Conservation (phyloP, 2,329 filamentous ascomycete genomes). For the Emmonsiellopsis sp. region DNA sequence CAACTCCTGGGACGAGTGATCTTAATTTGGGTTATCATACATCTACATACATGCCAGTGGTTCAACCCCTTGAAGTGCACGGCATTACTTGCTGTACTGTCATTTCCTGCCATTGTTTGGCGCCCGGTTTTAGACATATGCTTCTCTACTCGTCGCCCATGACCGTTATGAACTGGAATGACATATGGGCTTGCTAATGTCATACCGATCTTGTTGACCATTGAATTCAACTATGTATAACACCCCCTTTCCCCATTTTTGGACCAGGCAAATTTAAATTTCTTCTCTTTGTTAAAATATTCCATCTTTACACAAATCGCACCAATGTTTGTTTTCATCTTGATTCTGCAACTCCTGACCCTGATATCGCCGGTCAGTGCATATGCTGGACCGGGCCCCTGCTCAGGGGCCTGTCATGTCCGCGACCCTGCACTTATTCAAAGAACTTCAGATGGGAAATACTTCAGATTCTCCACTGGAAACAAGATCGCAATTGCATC, state of each 20-base stretch:
- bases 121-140: not conserved
- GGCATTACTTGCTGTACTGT: too few species aligned
- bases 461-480: slow-evolving; percentile 40
- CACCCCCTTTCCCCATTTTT: too few species aligned
- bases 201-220: too few species aligned
- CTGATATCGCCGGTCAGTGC: not conserved
- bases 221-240: too few species aligned
- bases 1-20: too few species aligned
- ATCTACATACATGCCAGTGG: too few species aligned
- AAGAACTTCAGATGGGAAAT: slow-evolving; percentile 24
- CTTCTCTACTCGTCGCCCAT: not conserved
- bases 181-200: too few species aligned
- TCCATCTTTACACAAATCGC: not conserved
- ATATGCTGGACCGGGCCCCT: not conserved
- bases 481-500: slow-evolving; percentile 35
- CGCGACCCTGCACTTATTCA: not conserved
- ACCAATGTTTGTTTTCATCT: not conserved
- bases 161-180: not conserved
- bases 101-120: too few species aligned
- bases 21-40: too few species aligned
- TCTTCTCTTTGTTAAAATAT: too few species aligned
- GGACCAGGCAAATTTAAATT: not conserved
- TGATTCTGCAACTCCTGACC: not conserved
- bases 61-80: too few species aligned
- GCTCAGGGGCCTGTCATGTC: not conserved